Evolutionary conservation across 192 early-diverging fungal species (phyloP), one percentile per base, ranked within the genome.

Genomic region (Piromyces sp.): DNA sequence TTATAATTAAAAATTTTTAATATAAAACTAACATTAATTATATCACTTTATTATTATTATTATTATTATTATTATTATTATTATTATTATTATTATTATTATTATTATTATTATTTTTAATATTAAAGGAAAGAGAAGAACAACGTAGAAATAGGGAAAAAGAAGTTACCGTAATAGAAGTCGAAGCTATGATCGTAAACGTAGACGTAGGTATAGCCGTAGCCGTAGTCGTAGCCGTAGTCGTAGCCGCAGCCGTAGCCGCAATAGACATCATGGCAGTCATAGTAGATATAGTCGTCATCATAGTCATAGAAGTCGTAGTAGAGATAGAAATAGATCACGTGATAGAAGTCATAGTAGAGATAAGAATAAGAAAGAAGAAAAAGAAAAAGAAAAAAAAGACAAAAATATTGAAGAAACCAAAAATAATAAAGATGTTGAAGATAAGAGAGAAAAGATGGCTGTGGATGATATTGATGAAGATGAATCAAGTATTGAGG

Each of bases 241-340:
- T 30, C 81, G 83, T 83, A 85, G 86, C 80, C 85, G 81, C 26
- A 83, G 84, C 15, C 84, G 31, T 31, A 33, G 40, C 29, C 42
- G 80, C 15, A 82, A 82, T 31, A 83, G 87, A 80, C 81, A 82
- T 30, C 81, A 85, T 79, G 80, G 80, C 30, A 79, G 83, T n/a
- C 80, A 68, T 30, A 81, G 81, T 28, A 81, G 79, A 29, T n/a
- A 82, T 29, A 42, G 42, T 13, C 51, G 83, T 22, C 31, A 51
- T 40, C 79, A 83, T 78, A 83, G 85, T 79, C 37, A 79, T 42
- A 81, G 86, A 79, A 86, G 83, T 79, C 80, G 58, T 17, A 80
- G 31, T 79, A 78, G 85, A 30, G 13, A 40, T 5, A 40, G 36
- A 33, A 58, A 80, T n/a, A 40, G 84, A 51, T 22, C 15, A 22